Evolutionary conservation across 2,329 filamentous ascomycete genomes (phyloP), one percentile per base, ranked within the genome.

Genomic region (Cadophora sp.): DNA sequence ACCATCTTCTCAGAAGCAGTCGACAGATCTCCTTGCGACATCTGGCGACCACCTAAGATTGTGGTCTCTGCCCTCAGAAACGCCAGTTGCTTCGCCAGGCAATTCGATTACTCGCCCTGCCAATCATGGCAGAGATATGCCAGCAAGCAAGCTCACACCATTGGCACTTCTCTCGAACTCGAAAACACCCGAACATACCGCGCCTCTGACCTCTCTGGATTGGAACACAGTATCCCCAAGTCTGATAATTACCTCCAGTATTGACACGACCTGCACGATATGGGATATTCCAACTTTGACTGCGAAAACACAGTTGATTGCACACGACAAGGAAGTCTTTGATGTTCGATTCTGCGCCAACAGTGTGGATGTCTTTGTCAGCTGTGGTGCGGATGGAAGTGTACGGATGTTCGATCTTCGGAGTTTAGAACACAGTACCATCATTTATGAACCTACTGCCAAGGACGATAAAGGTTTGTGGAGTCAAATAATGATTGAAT

Each of bases 281-380:
- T 99, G 96, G 96, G 96, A 99, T 78, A 99, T 99, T 65, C 96
- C 96, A 3, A 97, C 96, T 0, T 84, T 99, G 70, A 99, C 96
- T 0, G 96, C 96, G 62, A 99, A 99, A 81, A 99, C 96, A 1
- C 96, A 99, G 79, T 84, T 99, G 55, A 99, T 99, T 80, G 96
- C 96, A 22, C 96, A 99, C 79, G 96, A 99, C 81, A 98, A 98
- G 80, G 96, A 99, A 80, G 96, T 99, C 6, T 99, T 97, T 76
- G 96, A 99, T 78, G 96, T 99, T 58, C 90, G 96, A 22, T 99
- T 99, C 81, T 99, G 96, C 81, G 96, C 96, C 59, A 96, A 97
- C 73, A 97, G 94, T 74, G 93, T 97, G n/a, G 96, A 99, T 76
- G 94, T 98, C 1, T 99, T 99, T 78, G 96, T 98, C 39, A 97